Evolutionary conservation across 371 early-diverging fungal genomes (phyloP).

Genomic region (Coelomomyces lativittatus): DNA sequence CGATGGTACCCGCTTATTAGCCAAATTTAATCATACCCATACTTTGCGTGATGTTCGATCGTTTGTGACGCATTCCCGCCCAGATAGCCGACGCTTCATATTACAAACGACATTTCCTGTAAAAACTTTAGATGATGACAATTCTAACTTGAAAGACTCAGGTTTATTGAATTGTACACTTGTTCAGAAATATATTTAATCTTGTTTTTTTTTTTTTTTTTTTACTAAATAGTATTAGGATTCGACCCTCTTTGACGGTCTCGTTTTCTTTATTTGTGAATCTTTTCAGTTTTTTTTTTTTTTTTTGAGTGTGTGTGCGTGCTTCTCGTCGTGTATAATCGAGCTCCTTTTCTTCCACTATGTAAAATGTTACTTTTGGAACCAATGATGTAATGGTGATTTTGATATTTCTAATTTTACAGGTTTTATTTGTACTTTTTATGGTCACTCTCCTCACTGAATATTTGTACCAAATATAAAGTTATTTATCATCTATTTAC

Average conservation of each 20-base stretch:
- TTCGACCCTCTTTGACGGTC: too few species aligned
- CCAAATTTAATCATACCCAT: constrained; percentile 72
- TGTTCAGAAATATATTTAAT: constrained; percentile 50
- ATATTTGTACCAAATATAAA: too few species aligned
- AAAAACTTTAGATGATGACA: constrained; percentile 45
- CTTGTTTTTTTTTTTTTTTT: not conserved
- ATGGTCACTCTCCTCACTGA: too few species aligned
- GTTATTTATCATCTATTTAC: too few species aligned
- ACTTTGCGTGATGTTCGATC: constrained; percentile 64
- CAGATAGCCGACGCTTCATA: not conserved
- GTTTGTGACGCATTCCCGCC: constrained; percentile 40
- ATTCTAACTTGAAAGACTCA: constrained; percentile 53
- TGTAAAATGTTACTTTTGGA: too few species aligned
- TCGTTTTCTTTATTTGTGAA: not conserved
- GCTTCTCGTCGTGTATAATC: too few species aligned
- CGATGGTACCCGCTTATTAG: constrained; percentile 75
- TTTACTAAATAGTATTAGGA: too few species aligned
- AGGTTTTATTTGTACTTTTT: too few species aligned
- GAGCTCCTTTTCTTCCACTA: too few species aligned
- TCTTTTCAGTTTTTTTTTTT: too few species aligned
- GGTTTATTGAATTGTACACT: constrained; percentile 69
- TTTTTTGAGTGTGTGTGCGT: not conserved
- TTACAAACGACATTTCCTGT: constrained; percentile 70
- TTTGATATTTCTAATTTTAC: too few species aligned
- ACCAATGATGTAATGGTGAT: too few species aligned